phyloP scores from a whole-genome alignment of 2,329 filamentous ascomycete genomes.

The Xylariales sp. region DNA sequence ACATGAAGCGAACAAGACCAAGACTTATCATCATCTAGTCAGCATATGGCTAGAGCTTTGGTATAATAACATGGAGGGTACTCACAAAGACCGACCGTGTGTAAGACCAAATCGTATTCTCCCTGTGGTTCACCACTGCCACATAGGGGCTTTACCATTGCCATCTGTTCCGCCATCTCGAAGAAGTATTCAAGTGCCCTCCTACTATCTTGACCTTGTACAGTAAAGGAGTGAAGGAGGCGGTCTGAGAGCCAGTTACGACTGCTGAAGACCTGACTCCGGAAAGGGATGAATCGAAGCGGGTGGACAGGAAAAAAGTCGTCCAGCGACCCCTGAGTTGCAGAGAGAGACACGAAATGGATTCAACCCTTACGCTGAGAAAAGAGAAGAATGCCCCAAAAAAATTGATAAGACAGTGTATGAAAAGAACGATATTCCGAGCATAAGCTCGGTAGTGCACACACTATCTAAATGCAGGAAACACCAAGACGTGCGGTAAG shows the following conservation, averaged over 20 bases:
- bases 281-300: no score
- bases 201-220: no score
- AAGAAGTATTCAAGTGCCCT: background rate
- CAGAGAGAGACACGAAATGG: no score
- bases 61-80: constrained; percentile 7
- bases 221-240: no score
- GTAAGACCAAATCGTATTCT: constrained; percentile 38
- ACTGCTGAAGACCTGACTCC: no score
- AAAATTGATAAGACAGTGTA: constrained; percentile 17
- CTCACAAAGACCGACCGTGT: constrained; percentile 38
- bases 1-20: constrained; percentile 35
- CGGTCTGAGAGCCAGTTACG: no score
- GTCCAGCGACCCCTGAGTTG: no score
- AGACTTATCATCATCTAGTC: constrained; percentile 23
- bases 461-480: background rate
- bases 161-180: constrained; percentile 23
- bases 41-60: constrained; percentile 6
- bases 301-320: no score
- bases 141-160: constrained; percentile 34
- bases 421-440: constrained; percentile 13
- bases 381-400: constrained; percentile 12
- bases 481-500: constrained; percentile 6
- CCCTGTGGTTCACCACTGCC: constrained; percentile 31
- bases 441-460: background rate
- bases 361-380: no score